Evolutionary conservation across 1,284 basidiomycete species (phyloP).

Genomic region (Exobasidium rhododendri): DNA sequence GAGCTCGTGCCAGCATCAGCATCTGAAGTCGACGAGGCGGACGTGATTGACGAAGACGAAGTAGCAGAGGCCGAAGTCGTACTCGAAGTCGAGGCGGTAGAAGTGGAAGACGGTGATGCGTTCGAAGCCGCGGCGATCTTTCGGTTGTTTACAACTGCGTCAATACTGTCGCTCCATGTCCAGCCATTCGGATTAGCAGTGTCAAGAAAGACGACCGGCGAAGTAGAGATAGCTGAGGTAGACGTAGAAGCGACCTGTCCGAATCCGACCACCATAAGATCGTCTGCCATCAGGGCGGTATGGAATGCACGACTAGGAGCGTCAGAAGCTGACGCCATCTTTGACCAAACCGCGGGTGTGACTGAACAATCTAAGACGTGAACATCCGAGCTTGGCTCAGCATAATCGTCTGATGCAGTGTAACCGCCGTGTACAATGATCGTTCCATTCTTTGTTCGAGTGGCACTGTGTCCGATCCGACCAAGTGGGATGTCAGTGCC

Average conservation of each 20-base stretch:
- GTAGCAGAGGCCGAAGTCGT: not conserved
- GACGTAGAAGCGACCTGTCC: slow-evolving; percentile 22
- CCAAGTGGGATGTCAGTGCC: slow-evolving; percentile 31
- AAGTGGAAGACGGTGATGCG: not conserved
- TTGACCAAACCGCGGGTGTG: slow-evolving; percentile 33
- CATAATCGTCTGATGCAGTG: slow-evolving; percentile 18
- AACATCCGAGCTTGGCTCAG: slow-evolving; percentile 36
- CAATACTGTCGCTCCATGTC: slow-evolving; percentile 39
- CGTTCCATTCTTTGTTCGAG: slow-evolving; percentile 36
- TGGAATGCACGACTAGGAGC: slow-evolving; percentile 52
- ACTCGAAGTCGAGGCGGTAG: not conserved
- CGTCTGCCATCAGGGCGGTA: slow-evolving; percentile 41
- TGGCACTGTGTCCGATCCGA: slow-evolving; percentile 51
- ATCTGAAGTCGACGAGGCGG: not conserved
- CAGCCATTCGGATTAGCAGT: slow-evolving; percentile 21
- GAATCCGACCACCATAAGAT: slow-evolving; percentile 51
- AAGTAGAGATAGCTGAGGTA: not conserved
- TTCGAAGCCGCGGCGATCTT: not conserved
- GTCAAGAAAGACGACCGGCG: slow-evolving; percentile 15
- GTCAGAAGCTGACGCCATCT: not conserved
- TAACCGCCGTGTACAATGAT: slow-evolving; percentile 54
- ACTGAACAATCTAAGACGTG: slow-evolving; percentile 37
- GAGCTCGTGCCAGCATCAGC: not conserved
- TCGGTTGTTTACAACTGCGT: slow-evolving; percentile 26
- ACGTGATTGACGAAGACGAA: not conserved